Base-by-base conservation (phyloP, 2,329 filamentous ascomycete species). In the Penicillium frequentans region DNA sequence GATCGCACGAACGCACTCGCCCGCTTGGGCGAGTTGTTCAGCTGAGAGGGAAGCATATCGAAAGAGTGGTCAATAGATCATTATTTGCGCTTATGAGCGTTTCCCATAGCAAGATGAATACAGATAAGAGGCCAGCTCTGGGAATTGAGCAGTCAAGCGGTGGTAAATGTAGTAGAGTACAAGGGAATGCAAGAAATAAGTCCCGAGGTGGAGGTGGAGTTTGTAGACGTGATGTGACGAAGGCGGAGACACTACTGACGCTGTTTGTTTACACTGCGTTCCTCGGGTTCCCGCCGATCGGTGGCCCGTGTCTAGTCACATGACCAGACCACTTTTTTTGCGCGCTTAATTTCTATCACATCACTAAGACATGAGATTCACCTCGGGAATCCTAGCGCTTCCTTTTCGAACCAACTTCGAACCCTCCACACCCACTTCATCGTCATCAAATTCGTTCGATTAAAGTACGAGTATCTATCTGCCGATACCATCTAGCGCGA, bases 1-100 rank as follows among this genome's bases (percentile, higher is more conserved):
- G 65, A 86, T 70, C 91, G 85, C 58, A 83, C 82, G 72, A 96
- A 96, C 16, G 90, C 90, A 77, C 91, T 93, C 72, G 86, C 90
- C 68, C 91, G 88, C 80, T 88, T 90, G 72, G 88, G 84, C 65
- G 87, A 85, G 74, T 85, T 84, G 73, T 82, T 85, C 67, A 82
- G 79, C 61, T 83, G 79, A 73, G 82, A 82, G 54, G 77, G 79
- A 69, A 81, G 80, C 82, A 85, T 86, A 63, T 58, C 56, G 59
- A 58, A 44, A 42, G 45, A 63, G 47, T 52, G 52, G 58, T 68
- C 62, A 69, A 63, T 65, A 52, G 59, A 52, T 59, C 71, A 73
- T 73, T 62, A 67, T 73, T 67, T 60, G 51, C 55, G 43, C 45
- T 35, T 35, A 26, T 54, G 29, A 39, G 52, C 52, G 39, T 54